A percentile compares a stretch with the other conserved stretches of the same genome.
Conservation (phyloP, 2,329 filamentous ascomycete genomes). For the Nigrospora osmanthi region DNA sequence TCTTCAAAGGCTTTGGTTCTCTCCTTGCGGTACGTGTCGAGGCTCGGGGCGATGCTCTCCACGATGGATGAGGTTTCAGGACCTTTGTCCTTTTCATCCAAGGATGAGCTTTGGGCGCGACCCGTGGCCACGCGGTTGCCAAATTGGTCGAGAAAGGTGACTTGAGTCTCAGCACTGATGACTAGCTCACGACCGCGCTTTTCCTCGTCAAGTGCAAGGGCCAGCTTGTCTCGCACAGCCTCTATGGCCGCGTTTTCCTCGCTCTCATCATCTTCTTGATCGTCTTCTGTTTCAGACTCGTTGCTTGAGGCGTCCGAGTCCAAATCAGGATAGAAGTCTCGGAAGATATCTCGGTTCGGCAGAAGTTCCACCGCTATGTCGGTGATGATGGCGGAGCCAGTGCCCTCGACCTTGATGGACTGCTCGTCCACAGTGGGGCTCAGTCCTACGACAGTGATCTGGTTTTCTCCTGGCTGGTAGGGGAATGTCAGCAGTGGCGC, state of each 20-base stretch:
- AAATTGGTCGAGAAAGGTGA: conserved; percentile 32
- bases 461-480: conserved; percentile 42
- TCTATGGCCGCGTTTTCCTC: conserved; percentile 20
- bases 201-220: conserved; percentile 20
- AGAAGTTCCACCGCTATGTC: conserved; percentile 55
- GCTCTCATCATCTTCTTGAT: conserved; percentile 15
- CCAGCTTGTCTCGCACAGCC: conserved; percentile 20
- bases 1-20: conserved; percentile 34
- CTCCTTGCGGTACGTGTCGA: conserved; percentile 29
- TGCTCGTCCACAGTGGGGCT: conserved; percentile 44
- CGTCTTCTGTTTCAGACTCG: conserved; percentile 15
- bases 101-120: conserved; percentile 14
- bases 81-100: conserved; percentile 24
- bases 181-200: conserved; percentile 20
- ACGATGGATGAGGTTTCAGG: conserved; percentile 28
- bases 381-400: conserved; percentile 48
- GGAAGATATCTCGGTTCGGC: conserved; percentile 44
- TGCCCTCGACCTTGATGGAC: conserved; percentile 53
- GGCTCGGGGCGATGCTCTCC: conserved; percentile 23
- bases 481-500: neutral
- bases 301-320: conserved; percentile 25
- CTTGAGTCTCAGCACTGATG: conserved; percentile 26
- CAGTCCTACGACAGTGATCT: conserved; percentile 47
- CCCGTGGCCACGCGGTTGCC: conserved; percentile 23
- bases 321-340: conserved; percentile 44